phyloP scores from a whole-genome alignment of 2,329 filamentous ascomycete species.

The Phyllosticta citriasiana region DNA sequence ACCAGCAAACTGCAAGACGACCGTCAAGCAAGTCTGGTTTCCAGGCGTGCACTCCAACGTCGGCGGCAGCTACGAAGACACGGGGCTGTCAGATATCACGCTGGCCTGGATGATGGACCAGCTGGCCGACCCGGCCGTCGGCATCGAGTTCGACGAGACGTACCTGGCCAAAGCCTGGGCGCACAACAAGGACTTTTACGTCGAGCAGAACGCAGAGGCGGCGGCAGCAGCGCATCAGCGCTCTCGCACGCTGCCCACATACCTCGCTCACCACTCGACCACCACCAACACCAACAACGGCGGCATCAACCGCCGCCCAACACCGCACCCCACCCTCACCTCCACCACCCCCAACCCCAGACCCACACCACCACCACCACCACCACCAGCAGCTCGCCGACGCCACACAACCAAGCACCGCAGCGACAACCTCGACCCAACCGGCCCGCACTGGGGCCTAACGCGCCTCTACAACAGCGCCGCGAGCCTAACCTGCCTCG shows the following conservation, averaged over 20 bases:
- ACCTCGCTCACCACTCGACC: background rate
- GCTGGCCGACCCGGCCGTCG: conserved; percentile 34
- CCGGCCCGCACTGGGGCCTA: conserved; percentile 10
- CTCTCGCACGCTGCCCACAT: background rate
- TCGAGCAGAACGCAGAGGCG: background rate
- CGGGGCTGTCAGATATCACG: conserved; percentile 41
- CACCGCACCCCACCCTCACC: background rate
- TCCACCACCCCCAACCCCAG: background rate
- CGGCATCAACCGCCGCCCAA: background rate
- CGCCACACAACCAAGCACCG: background rate
- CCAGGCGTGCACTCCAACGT: conserved; percentile 40
- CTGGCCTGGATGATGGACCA: conserved; percentile 50
- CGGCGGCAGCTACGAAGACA: conserved; percentile 38
- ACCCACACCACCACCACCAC: background rate
- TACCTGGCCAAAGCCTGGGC: conserved; percentile 36
- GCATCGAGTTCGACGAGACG: conserved; percentile 38
- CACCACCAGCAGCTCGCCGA: background rate
- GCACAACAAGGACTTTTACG: background rate
- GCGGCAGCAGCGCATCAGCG: background rate
- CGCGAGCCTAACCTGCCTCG: conserved; percentile 7
- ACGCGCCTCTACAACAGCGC: conserved; percentile 12
- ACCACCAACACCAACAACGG: background rate
- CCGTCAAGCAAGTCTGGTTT: conserved; percentile 36
- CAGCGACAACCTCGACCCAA: background rate
- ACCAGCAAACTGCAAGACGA: conserved; percentile 4